Conservation (phyloP, 2,329 filamentous ascomycete genomes). For the Aspergillus bombycis region DNA sequence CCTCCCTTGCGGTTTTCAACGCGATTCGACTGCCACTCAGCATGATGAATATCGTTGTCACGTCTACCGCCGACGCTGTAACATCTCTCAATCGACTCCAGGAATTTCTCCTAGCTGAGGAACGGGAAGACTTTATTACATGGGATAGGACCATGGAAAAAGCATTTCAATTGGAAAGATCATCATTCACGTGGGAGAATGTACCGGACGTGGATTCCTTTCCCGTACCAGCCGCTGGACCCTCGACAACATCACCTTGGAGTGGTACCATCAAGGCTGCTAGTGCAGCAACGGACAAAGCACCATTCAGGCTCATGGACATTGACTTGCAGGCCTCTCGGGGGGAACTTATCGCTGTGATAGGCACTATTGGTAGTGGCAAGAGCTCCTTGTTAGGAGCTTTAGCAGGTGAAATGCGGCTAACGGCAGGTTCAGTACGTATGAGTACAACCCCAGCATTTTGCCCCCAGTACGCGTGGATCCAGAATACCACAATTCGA, state of each 20-base stretch:
- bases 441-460: conserved; percentile 83
- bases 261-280: neutral
- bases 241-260: neutral
- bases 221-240: conserved; percentile 10
- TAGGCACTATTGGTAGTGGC: conserved; percentile 68
- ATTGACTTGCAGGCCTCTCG: conserved; percentile 40
- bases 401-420: conserved; percentile 85
- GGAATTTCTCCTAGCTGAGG: conserved; percentile 84
- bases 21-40: conserved; percentile 87
- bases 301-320: conserved; percentile 46
- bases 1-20: conserved; percentile 92
- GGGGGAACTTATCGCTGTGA: conserved; percentile 64
- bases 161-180: conserved; percentile 69
- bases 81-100: conserved; percentile 83
- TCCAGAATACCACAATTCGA: conserved; percentile 84
- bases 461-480: conserved; percentile 97
- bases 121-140: conserved; percentile 42
- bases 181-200: conserved; percentile 75
- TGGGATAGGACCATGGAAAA: conserved; percentile 42
- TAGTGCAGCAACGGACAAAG: neutral
- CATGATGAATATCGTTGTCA: conserved; percentile 82
- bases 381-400: conserved; percentile 89
- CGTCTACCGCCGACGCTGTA: conserved; percentile 87
- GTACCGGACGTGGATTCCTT: conserved; percentile 20
- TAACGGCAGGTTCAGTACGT: conserved; percentile 61